A percentile compares a stretch with the other conserved stretches of the same genome.
phyloP scores from a whole-genome alignment of 2,329 filamentous ascomycete species.

The Diaporthe sp. region DNA sequence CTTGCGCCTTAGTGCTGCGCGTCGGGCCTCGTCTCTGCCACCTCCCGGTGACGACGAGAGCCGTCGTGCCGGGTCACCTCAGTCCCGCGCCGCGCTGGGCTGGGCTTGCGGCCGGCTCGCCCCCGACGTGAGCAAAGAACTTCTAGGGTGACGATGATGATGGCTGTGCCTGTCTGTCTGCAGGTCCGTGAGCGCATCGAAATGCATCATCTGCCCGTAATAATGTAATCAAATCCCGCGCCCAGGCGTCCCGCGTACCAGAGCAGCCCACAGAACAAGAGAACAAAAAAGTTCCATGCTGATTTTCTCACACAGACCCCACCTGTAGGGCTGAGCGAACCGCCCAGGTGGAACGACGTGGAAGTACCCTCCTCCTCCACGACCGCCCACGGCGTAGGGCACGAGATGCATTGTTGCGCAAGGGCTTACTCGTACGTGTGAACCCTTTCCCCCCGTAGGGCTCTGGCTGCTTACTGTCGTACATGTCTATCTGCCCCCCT shows the following conservation, averaged over 20 bases:
- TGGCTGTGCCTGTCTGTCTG: background rate
- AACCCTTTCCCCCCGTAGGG: background rate
- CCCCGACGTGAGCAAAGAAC: background rate
- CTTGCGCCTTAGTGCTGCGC: background rate
- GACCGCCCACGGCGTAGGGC: background rate
- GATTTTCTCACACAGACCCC: slow-evolving; percentile 15
- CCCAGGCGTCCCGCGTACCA: background rate
- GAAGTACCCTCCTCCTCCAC: background rate
- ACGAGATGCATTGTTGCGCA: background rate
- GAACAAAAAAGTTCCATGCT: background rate
- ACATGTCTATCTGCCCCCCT: background rate
- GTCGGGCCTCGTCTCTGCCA: background rate
- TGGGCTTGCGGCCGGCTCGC: background rate
- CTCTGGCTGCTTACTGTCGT: slow-evolving; percentile 28
- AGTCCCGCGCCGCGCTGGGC: background rate
- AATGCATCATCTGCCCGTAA: background rate
- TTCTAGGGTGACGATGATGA: background rate
- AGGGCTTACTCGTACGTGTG: slow-evolving; percentile 9
- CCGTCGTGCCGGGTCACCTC: background rate
- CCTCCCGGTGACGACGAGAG: background rate
- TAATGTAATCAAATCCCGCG: background rate
- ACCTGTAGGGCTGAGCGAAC: slow-evolving; percentile 26
- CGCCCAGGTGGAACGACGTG: background rate
- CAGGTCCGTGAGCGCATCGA: background rate
- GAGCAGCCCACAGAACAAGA: background rate